Evolutionary conservation across 495 filamentous ascomycete genomes (phyloP), one percentile per base, ranked within the genome.

Genomic region (Parachaetomium inaequale): DNA sequence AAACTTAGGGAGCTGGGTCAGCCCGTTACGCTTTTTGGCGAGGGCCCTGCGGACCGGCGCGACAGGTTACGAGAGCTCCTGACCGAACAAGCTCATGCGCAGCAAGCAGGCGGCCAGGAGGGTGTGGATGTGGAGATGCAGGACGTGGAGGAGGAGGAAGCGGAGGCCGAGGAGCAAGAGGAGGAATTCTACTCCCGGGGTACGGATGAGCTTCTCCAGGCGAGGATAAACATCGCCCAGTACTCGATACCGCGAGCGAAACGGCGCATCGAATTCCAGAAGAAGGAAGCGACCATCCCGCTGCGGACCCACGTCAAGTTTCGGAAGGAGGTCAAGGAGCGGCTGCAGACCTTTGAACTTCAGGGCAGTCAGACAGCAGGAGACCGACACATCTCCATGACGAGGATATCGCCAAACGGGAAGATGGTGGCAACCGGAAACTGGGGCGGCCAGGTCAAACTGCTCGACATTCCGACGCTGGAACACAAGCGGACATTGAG

Each of bases 131-230:
- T 82, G 11, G 79, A 80, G 7, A 86, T 84, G 65, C 82, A 78
- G 7, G 92, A 96, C 70, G 75, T 83, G 42, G 78, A 80, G 81
- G 84, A 84, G 58, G 82, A 79, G 57, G 83, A 79, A n/a, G 83
- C 82, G 32, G 82, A 81, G 56, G 80, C 84, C 62, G 85, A 74
- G 6, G 89, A 92, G 49, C 87, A 92, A 66, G 91, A 96, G 65
- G 94, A 97, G 71, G 94, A 98, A 65, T 98, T 97, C 71, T 99
- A 97, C 71, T 96, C 93, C 0, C 83, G 87, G 54, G 94, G 95
- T 0, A 79, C 82, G 3, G 76, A 83, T 11, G 88, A 89, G 53
- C 76, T 99, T 12, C 78, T 96, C 19, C 80, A 88, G 23, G 90
- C 91, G 6, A 81, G 94, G 50, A 87, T 85, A 69, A 82, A 85